Percentiles rank a stretch among this genome's conserved stretches.
Evolutionary conservation across 345 rosid species (phyloP).

Genomic region (Gossypium raimondii): DNA sequence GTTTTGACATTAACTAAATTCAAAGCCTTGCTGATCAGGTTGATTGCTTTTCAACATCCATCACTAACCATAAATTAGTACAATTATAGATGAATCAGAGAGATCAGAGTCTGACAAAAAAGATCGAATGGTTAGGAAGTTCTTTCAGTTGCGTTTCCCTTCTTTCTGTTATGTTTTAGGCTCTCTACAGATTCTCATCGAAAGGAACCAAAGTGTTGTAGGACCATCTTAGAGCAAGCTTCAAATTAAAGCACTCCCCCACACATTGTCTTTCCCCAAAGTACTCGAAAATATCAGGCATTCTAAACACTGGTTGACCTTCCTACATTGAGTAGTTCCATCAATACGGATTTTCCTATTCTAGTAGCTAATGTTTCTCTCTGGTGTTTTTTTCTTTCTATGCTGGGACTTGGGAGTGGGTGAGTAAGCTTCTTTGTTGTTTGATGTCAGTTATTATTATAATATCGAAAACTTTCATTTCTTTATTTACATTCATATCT

Average conservation of each 20-base stretch:
- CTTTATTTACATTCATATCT: conserved; percentile 2
- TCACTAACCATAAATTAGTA: not conserved
- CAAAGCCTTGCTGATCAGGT: too few species aligned
- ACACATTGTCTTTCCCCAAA: not conserved
- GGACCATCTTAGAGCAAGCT: conserved; percentile 7
- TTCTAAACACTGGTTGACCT: not conserved
- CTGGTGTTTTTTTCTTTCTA: not conserved
- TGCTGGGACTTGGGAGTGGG: too few species aligned
- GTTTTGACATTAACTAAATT: too few species aligned
- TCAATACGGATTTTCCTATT: not conserved
- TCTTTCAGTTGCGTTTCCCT: not conserved
- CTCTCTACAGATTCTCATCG: not conserved
- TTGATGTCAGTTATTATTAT: conserved; percentile 11
- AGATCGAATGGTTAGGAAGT: not conserved
- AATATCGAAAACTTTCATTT: not conserved
- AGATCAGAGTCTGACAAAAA: not conserved
- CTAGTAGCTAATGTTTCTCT: not conserved
- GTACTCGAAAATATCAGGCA: not conserved
- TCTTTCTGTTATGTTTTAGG: not conserved
- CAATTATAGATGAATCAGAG: not conserved
- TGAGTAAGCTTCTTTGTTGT: conserved; percentile 8
- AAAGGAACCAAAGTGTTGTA: conserved; percentile 5
- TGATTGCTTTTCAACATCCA: not conserved
- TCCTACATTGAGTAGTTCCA: not conserved
- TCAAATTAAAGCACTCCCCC: not conserved